Evolutionary conservation across 1,284 basidiomycete species (phyloP).

Genomic region (Stygiomarasmius scandens): DNA sequence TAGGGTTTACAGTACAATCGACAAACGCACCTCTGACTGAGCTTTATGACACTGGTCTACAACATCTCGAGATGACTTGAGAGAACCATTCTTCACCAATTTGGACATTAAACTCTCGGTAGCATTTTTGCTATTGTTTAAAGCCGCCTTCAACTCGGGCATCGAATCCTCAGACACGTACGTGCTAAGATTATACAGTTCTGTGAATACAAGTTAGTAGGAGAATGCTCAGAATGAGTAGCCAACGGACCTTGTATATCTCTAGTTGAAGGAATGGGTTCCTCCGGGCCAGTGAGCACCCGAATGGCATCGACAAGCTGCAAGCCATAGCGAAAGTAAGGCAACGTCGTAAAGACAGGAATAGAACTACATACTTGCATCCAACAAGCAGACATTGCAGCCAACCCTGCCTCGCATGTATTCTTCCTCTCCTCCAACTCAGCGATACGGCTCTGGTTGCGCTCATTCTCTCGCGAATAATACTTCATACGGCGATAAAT

Average conservation of each 20-base stretch:
- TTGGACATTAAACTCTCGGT: conserved; percentile 63
- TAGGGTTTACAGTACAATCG: conserved; percentile 8
- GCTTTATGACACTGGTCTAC: conserved; percentile 51
- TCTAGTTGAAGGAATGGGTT: conserved; percentile 41
- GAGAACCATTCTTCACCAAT: conserved; percentile 50
- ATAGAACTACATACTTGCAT: conserved; percentile 63
- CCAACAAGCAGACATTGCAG: conserved; percentile 89
- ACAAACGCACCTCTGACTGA: conserved; percentile 60
- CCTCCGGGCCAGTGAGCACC: conserved; percentile 59
- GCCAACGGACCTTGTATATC: conserved; percentile 13
- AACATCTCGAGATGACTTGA: conserved; percentile 35
- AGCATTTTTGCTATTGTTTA: conserved; percentile 58
- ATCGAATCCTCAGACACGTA: conserved; percentile 52
- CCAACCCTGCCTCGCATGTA: conserved; percentile 77
- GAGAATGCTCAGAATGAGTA: conserved; percentile 1
- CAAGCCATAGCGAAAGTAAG: conserved; percentile 14
- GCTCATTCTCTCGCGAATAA: conserved; percentile 82
- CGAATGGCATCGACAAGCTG: conserved; percentile 74
- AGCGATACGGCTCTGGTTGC: conserved; percentile 66
- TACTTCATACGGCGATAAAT: conserved; percentile 91
- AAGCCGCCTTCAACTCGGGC: conserved; percentile 46
- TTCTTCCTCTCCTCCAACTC: conserved; percentile 76
- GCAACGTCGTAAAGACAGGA: conserved; percentile 10
- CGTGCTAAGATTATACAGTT: conserved; percentile 57
- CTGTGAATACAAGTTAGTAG: conserved; percentile 32